phyloP scores from a whole-genome alignment of 2,329 filamentous ascomycete genomes.

The Hypoxylon sp. region DNA sequence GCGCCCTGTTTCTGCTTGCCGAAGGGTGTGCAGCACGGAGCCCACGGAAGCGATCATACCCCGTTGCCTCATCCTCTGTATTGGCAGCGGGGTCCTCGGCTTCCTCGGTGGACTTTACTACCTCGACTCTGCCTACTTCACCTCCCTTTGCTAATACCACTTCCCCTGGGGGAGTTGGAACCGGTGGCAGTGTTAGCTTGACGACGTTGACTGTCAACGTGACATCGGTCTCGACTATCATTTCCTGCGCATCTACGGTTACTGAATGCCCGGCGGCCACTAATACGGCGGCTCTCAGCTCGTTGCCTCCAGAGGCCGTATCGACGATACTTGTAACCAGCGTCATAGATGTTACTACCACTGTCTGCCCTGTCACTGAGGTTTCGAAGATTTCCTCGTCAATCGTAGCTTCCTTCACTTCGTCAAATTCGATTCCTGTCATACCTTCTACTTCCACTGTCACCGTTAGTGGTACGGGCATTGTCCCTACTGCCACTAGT shows the following conservation, averaged over 20 bases:
- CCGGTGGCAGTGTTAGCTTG: slow-evolving; percentile 23
- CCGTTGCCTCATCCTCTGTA: slow-evolving; percentile 3
- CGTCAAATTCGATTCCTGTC: slow-evolving; percentile 16
- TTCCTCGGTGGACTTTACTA: slow-evolving; percentile 3
- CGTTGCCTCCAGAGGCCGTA: slow-evolving; percentile 44
- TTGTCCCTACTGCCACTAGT: slow-evolving; percentile 22
- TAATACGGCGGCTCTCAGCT: slow-evolving; percentile 45
- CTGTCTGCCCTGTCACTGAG: slow-evolving; percentile 51
- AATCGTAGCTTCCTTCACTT: slow-evolving; percentile 46
- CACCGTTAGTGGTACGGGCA: slow-evolving; percentile 14
- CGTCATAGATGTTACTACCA: slow-evolving; percentile 52
- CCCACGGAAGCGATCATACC: slow-evolving; percentile 23
- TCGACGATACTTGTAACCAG: slow-evolving; percentile 50
- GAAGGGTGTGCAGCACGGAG: slow-evolving; percentile 33
- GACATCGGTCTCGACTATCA: slow-evolving; percentile 49
- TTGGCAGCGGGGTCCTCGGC: slow-evolving; percentile 2
- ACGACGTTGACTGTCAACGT: slow-evolving; percentile 49
- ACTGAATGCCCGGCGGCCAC: slow-evolving; percentile 50
- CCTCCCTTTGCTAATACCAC: slow-evolving; percentile 42
- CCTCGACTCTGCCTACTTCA: neutral
- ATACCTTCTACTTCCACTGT: slow-evolving; percentile 20
- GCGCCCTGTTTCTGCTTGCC: slow-evolving; percentile 38
- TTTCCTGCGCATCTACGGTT: slow-evolving; percentile 50
- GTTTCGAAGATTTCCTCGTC: slow-evolving; percentile 49
- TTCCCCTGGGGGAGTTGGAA: slow-evolving; percentile 12